Evolutionary conservation across 495 filamentous ascomycete genomes (phyloP).

Genomic region (Parachaetomium inaequale): DNA sequence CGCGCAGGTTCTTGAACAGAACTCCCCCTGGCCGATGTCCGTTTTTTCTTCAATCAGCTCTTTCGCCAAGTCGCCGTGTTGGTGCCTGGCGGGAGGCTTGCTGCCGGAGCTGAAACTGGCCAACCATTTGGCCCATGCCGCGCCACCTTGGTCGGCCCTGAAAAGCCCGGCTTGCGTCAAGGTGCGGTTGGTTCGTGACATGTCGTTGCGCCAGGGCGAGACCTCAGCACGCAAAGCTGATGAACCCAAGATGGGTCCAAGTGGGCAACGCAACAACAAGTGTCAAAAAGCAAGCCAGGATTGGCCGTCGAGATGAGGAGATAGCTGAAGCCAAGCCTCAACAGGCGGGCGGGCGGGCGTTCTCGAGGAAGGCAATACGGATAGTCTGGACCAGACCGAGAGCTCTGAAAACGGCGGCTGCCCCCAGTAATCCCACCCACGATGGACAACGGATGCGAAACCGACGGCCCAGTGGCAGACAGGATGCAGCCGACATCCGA

Average conservation of each 20-base stretch:
- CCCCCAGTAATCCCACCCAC: too few species aligned
- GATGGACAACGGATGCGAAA: background rate
- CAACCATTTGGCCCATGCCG: constrained; percentile 15
- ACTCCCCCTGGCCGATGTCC: background rate
- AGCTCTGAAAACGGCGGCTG: background rate
- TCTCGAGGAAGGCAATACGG: background rate
- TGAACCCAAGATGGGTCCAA: background rate
- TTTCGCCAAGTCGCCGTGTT: background rate
- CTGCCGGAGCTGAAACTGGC: background rate
- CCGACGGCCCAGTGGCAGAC: background rate
- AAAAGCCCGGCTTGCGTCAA: background rate
- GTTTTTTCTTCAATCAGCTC: background rate
- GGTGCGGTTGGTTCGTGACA: background rate
- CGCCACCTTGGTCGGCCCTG: constrained; percentile 2
- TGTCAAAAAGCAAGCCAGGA: background rate
- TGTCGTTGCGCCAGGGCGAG: background rate
- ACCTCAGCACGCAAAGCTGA: background rate
- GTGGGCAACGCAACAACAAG: background rate
- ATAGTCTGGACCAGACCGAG: background rate
- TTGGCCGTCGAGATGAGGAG: background rate
- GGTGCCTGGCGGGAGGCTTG: background rate
- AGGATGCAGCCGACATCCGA: background rate
- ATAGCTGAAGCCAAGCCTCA: too few species aligned
- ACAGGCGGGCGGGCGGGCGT: too few species aligned
- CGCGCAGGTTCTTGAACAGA: too few species aligned